Conservation (phyloP, 2,329 filamentous ascomycete species). For the Xylaria digitata region DNA sequence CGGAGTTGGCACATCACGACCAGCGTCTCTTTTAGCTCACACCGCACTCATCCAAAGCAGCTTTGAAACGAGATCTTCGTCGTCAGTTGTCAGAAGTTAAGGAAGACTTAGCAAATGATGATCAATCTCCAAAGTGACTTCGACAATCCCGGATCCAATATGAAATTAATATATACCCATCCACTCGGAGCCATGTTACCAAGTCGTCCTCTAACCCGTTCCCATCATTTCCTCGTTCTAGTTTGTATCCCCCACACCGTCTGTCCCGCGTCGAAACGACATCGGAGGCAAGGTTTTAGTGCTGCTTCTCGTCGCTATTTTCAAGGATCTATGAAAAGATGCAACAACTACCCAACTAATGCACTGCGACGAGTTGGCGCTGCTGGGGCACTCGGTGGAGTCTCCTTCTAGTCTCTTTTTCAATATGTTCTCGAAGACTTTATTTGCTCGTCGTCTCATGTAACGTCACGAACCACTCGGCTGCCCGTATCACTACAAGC, state of each 20-base stretch:
- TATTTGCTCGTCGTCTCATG: constrained; percentile 38
- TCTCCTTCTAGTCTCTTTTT: constrained; percentile 12
- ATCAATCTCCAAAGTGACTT: constrained; percentile 36
- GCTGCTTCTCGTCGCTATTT: constrained; percentile 18
- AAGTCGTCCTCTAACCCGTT: constrained; percentile 37
- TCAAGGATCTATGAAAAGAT: constrained; percentile 20
- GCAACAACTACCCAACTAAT: constrained; percentile 19
- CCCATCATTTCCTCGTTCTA: constrained; percentile 38
- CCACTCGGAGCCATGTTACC: constrained; percentile 46
- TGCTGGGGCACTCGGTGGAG: background rate
- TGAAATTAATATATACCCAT: constrained; percentile 44
- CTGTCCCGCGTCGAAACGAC: constrained; percentile 27
- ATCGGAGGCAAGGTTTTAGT: constrained; percentile 19
- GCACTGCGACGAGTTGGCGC: constrained; percentile 14
- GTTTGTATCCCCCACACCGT: constrained; percentile 24
- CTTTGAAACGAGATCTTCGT: constrained; percentile 28
- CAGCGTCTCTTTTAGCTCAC: constrained; percentile 3
- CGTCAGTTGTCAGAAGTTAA: constrained; percentile 7
- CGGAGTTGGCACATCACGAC: constrained; percentile 6
- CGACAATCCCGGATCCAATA: constrained; percentile 40
- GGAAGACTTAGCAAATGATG: constrained; percentile 39
- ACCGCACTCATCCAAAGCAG: constrained; percentile 27
- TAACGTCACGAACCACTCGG: constrained; percentile 44
- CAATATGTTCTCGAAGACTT: constrained; percentile 14
- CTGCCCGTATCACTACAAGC: constrained; percentile 15